phyloP scores from a whole-genome alignment of 768 basidiomycete genomes.

The Suillus fuscotomentosus region DNA sequence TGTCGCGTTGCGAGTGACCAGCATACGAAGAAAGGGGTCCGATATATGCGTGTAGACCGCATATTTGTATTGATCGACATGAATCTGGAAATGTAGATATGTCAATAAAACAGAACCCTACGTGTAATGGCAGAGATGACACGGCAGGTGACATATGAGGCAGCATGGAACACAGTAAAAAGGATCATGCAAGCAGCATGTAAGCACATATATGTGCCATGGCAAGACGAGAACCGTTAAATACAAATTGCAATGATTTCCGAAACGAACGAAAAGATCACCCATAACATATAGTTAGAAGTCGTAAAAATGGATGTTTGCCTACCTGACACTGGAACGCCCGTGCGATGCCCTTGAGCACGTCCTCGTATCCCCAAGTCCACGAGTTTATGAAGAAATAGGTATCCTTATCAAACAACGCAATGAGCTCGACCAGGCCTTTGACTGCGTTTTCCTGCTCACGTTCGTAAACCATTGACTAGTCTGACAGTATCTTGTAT shows the following conservation, averaged over 20 bases:
- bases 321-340: constrained; percentile 63
- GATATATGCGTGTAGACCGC: constrained; percentile 54
- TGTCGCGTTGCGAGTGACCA: constrained; percentile 59
- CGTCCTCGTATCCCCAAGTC: constrained; percentile 97
- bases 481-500: constrained; percentile 5
- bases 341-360: constrained; percentile 72
- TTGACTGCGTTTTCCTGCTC: constrained; percentile 60
- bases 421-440: constrained; percentile 70
- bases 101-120: neutral
- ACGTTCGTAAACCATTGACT: constrained; percentile 4
- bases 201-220: neutral
- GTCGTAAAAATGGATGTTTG: constrained; percentile 3
- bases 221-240: neutral
- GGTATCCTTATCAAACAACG: constrained; percentile 58
- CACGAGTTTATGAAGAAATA: constrained; percentile 90
- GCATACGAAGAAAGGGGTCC: constrained; percentile 59
- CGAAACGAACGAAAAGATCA: neutral
- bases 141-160: neutral
- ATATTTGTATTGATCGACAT: constrained; percentile 88
- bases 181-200: neutral
- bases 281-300: neutral
- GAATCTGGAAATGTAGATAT: constrained; percentile 51
- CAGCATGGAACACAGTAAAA: neutral
- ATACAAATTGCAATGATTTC: neutral
- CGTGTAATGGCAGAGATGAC: neutral